Percentiles rank a stretch among this genome's conserved stretches.
These are phyloP conservation scores for Xylaria sp. DNA, from an alignment of 2,329 filamentous ascomycete species.

Conservation along the genomic window DNA sequence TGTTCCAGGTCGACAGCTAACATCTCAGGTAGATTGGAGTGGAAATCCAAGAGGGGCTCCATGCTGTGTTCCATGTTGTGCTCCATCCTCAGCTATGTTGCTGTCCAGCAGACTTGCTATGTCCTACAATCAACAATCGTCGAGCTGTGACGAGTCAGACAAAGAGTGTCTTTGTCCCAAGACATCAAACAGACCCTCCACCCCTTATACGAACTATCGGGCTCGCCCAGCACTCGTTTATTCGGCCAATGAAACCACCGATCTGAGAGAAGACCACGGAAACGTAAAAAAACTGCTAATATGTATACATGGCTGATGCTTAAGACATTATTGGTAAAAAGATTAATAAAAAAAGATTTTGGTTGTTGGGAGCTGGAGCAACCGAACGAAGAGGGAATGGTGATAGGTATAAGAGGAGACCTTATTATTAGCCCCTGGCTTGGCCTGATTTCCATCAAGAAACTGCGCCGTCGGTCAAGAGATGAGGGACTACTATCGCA, in stretches of 20 bases:
- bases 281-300: constrained; percentile 8
- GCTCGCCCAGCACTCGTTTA: too few species aligned
- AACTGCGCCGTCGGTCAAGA: constrained; percentile 20
- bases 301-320: constrained; percentile 7
- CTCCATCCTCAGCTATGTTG: constrained; percentile 32
- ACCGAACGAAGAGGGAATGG: constrained; percentile 19
- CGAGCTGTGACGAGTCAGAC: constrained; percentile 1
- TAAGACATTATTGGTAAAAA: constrained; percentile 11
- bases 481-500: constrained; percentile 7
- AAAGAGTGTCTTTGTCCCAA: constrained; percentile 3
- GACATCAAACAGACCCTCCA: constrained; percentile 5
- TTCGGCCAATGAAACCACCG: constrained; percentile 2
- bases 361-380: constrained; percentile 1
- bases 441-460: constrained; percentile 11
- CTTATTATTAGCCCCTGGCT: constrained; percentile 24
- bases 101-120: constrained; percentile 10
- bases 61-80: constrained; percentile 31
- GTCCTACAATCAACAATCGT: constrained; percentile 21
- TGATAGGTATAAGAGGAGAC: constrained; percentile 31
- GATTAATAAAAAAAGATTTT: constrained; percentile 5
- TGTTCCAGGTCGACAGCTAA: constrained; percentile 65
- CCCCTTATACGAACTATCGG: background rate
- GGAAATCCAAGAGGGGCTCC: constrained; percentile 47
- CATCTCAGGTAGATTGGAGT: constrained; percentile 65
- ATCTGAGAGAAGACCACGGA: background rate